Percentiles rank a stretch among this genome's conserved stretches.
These are phyloP conservation scores for Sistotremastrum niveocremeum DNA, from an alignment of 768 basidiomycete genomes.

Conservation along the genomic window DNA sequence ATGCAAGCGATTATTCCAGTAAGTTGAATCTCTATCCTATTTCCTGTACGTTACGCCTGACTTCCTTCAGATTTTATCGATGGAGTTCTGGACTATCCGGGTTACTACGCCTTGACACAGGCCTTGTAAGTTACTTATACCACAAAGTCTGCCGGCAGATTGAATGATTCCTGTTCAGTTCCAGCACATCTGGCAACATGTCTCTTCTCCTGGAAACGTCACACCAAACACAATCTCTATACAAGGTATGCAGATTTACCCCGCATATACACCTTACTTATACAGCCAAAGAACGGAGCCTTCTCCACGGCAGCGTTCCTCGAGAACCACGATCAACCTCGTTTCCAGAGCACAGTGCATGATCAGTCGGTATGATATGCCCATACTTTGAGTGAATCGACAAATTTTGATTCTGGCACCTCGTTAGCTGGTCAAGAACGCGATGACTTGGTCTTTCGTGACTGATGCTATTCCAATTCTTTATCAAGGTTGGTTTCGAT, in stretches of 20 bases:
- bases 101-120: conserved; percentile 28
- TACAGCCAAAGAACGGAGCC: conserved; percentile 14
- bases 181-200: conserved; percentile 17
- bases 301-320: conserved; percentile 34
- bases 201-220: conserved; percentile 17
- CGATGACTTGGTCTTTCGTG: conserved; percentile 36
- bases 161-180: neutral
- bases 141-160: neutral
- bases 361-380: conserved; percentile 27
- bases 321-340: conserved; percentile 43
- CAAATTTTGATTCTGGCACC: neutral
- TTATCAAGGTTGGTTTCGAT: conserved; percentile 28
- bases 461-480: conserved; percentile 37
- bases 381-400: neutral
- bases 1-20: conserved; percentile 29
- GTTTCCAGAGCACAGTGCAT: conserved; percentile 28
- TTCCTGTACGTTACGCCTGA: neutral
- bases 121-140: conserved; percentile 22
- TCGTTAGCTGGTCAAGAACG: conserved; percentile 29
- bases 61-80: conserved; percentile 24
- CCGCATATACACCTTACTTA: conserved; percentile 1
- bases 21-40: conserved; percentile 5
- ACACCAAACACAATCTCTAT: conserved; percentile 20
- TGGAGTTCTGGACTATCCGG: conserved; percentile 36
- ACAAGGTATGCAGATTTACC: conserved; percentile 13